Percentiles rank a stretch among this genome's conserved stretches.
Evolutionary conservation across 129 eudicot species (phyloP).

Genomic region (Silybum marianum): DNA sequence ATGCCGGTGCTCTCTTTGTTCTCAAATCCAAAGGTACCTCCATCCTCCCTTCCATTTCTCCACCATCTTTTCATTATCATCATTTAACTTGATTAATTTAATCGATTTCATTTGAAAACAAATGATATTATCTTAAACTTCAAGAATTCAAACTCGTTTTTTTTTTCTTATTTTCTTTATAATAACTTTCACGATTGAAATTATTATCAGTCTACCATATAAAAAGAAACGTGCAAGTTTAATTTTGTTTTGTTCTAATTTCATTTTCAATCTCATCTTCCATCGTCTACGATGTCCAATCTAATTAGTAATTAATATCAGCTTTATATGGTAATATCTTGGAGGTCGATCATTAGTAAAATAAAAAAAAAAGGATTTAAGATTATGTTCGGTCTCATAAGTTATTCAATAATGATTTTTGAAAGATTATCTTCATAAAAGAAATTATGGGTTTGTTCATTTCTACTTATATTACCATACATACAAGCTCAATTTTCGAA

Average conservation of each 20-base stretch:
- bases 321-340: background rate
- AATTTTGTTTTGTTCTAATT: background rate
- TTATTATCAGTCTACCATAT: background rate
- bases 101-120: background rate
- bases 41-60: no score
- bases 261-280: background rate
- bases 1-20: constrained; percentile 96
- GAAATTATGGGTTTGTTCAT: background rate
- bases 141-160: background rate
- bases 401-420: background rate
- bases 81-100: background rate
- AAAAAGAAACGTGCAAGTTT: background rate
- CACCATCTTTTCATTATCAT: background rate
- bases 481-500: background rate
- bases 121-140: background rate
- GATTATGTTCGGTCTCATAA: background rate
- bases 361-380: background rate
- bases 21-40: constrained; percentile 85
- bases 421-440: background rate
- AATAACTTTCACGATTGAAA: background rate
- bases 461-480: background rate
- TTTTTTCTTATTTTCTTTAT: background rate
- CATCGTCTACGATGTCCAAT: background rate
- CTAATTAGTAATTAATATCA: no score
- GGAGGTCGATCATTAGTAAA: background rate